phyloP scores from a whole-genome alignment of 345 rosid genomes.

The Bruguiera gymnorhiza region DNA sequence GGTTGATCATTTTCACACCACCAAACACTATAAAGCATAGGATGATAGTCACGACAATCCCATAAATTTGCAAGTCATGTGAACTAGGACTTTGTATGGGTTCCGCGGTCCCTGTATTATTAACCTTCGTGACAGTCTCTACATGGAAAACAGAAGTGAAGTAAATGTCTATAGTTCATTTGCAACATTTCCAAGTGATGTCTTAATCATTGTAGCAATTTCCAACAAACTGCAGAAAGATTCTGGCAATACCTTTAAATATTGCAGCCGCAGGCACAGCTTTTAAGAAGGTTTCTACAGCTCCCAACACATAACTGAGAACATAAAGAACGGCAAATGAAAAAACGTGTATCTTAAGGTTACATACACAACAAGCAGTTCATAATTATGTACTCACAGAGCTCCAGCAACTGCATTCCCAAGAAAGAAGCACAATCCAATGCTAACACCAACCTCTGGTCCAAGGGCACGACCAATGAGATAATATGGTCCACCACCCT shows the following conservation, averaged over 20 bases:
- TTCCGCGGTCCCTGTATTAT: constrained; percentile 53
- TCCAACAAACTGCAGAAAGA: constrained; percentile 10
- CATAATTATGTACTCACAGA: constrained; percentile 60
- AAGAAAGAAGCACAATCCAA: constrained; percentile 97
- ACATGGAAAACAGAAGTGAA: constrained; percentile 27
- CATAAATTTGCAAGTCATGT: constrained; percentile 95
- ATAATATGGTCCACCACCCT: constrained; percentile 99
- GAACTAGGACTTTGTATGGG: constrained; percentile 70
- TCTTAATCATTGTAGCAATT: not conserved
- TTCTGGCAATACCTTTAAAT: constrained; percentile 59
- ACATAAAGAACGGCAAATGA: constrained; percentile 17
- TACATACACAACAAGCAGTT: not conserved
- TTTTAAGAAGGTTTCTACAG: constrained; percentile 95
- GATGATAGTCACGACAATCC: constrained; percentile 81
- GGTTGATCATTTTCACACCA: constrained; percentile 97
- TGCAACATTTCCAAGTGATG: not conserved
- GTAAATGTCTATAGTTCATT: not conserved
- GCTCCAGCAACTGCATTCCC: constrained; percentile 99
- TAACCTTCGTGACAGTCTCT: constrained; percentile 75
- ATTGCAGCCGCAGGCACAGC: constrained; percentile 98
- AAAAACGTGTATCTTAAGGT: constrained; percentile 12
- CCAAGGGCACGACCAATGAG: constrained; percentile 99
- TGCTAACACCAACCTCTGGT: constrained; percentile 99
- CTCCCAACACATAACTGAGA: constrained; percentile 93
- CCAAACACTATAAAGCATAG: constrained; percentile 97